Evolutionary conservation across 177 flowering plant species (phyloP), one percentile per base, ranked within the genome.

Genomic region (Vitis hybrid): DNA sequence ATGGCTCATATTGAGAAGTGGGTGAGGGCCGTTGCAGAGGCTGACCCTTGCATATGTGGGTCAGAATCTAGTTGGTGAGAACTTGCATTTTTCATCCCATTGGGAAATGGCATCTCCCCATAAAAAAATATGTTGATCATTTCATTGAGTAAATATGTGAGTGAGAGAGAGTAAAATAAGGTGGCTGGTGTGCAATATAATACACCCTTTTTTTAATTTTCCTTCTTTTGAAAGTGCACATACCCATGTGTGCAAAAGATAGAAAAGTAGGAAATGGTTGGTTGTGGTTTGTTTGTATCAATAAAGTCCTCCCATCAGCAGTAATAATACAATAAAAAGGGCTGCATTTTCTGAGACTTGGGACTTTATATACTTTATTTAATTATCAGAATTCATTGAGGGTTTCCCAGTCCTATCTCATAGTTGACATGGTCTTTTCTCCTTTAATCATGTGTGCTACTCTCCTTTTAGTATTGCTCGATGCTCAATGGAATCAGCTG

Each of bases 221-320:
- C 45, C 45, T 39, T 39, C 45, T 4, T 39, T 39, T 22, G 55
- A 51, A 11, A 58, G 59, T 29, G 5, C 63, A 29, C 56, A 45
- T 3, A 14, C 62, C 65, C 45, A 29, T 65, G 65, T 70, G 70
- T 75, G 65, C 31, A 20, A 60, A 75, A 66, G 70, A 53, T 58
- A 55, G 70, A 66, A 68, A 64, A 66, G 70, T 60, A 58, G 60
- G 70, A 66, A 68, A 64, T 74, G 57, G 60, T 31, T 72, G 59
- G 51, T 69, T 59, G 51, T 52, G 20, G 5, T 64, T 55, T 72
- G 70, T 72, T 62, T 74, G 69, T 51, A 64, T 58, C 52, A 74
- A 68, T 74, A 48, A 62, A 74, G 62, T 60, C 10, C 15, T 11
- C 45, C 61, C 61, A 45, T 55, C 62, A 51, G 57, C 20, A 18